Base-by-base conservation (phyloP, 164 flowering plant genomes). In the Piper betle region DNA sequence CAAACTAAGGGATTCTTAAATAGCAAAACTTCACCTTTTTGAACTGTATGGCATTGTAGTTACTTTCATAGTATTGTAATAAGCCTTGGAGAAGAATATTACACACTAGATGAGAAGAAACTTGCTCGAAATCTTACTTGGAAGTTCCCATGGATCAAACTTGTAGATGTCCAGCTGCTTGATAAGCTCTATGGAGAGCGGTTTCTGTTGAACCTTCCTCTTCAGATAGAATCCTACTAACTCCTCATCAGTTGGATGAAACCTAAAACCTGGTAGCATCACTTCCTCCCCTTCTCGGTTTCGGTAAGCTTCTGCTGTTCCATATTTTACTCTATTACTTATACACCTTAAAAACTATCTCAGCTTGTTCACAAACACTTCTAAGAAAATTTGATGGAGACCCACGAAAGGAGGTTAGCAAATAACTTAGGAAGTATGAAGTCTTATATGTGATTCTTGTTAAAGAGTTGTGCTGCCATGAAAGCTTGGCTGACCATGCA, bases 231-330 rank as follows among this genome's bases (percentile, higher is more conserved):
- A 86, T 56, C 83, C 86, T 16, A 86, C 89, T 39, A 86, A 83
- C 71, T 86, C 93, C 57, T 84, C 89, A 69, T 84, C 93, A 0
- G 93, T 86, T n/a, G 93, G 93, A 77, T 86, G 93, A 75, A 86
- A 86, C 67, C 93, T 59, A 66, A 86, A 86, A 42, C 93, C 89
- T 3, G 93, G 93, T 12, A 84, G 71, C 76, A 86, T 73, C 1
- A 86, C 72, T 64, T 84, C 93, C 52, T 82, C 87, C 52, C 37
- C 73, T 78, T 78, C 7, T 80, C 77, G 8, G 39, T 71, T 54
- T 80, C 80, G 57, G 33, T 25, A 25, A 25, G 33, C 33, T 54
- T 66, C 65, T 72, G 78, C 60, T 75, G 77, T 38, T 77, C 82
- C 83, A 79, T 82, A 25, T 12, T 62, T 63, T 25, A 25, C 12